Base-by-base conservation (phyloP, 495 filamentous ascomycete genomes). In the Pyrenopolyporus hunteri region DNA sequence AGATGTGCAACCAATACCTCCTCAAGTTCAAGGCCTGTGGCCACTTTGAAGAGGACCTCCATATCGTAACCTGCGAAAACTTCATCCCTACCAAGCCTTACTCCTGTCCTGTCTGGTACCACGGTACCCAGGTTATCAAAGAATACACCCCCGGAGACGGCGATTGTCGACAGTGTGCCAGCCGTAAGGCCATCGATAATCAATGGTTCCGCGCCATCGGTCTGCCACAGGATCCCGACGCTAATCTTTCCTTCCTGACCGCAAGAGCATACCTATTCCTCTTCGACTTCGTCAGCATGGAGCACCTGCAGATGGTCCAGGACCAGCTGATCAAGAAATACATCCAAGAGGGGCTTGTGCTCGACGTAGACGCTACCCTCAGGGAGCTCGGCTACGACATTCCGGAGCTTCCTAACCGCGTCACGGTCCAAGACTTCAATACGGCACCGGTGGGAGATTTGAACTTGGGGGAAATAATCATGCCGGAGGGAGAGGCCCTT, bases 1-100 rank as follows among this genome's bases (percentile, higher is more conserved):
- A 57, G 16, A 57, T 57, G 53, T 57, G 53, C 11, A 17, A 57
- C 6, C 8, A 39, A 8, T 57, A 33, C 32, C 2, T 17, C 22
- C 3, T 29, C 1, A 57, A 57, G 53, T 19, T 22, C 10, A 47
- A 31, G 32, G 9, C 32, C 9, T 57, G 53, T 4, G 43, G 53
- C 0, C 53, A 57, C 35, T 6, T 23, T 6, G 32, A 28, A 0
- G 13, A 0, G 1, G 42, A 57, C 10, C 9, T 13, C 0, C 14
- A 29, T 4, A 1, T 31, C 3, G 6, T 39, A 0, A 7, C 4
- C 14, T 57, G 53, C 14, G 3, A 19, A 6, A 0, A 6, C 0
- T 25, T 2, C 37, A 6, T 4, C 19, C 9, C 23, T 29, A n/a
- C n/a, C n/a, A n/a, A n/a, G 0, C 16, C 23, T 52, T 8, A 13